Base-by-base conservation (phyloP, 2,329 filamentous ascomycete species). In the Colletotrichum cereale region DNA sequence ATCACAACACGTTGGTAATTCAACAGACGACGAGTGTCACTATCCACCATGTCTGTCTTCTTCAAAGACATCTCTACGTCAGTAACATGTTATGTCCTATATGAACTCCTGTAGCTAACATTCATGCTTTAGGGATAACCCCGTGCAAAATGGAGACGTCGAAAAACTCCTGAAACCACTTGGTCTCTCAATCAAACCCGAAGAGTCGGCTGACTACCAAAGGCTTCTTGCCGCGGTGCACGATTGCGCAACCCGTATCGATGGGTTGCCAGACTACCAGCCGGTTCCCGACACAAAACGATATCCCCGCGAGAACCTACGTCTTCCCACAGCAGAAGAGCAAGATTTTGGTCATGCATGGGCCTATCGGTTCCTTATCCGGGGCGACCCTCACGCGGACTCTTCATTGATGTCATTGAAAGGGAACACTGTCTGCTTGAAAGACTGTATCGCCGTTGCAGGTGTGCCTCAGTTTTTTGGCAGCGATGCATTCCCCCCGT, bases 401-500 rank as follows among this genome's bases (percentile, higher is more conserved):
- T 34, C 66, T 3, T 70, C 70, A 1, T 56, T 26, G 6, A 44
- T 60, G 4, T 65, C 60, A 8, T 67, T 86, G n/a, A 78, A 73
- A 62, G 84, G 83, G 0, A 88, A 85, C 61, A 84, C 82, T 0
- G 75, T 88, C 3, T 86, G 85, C 68, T 72, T 89, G 18, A 89
- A 89, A 74, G 87, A 89, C 73, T 87, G 86, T 38, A 85, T 89
- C 47, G 84, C 85, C 4, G 86, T 89, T 1, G 86, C 86, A 2
- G 85, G 83, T 0, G 85, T 89, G 1, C 86, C 87, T 0, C 85
- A 87, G 63, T 82, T 88, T 65, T 83, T 85, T 52, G 86, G 87
- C 0, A 88, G 84, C 52, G 84, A 88, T 72, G 83, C 84, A 18
- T 85, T 84, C 70, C 81, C 76, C 1, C 80, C 82, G 0, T 89